These are phyloP conservation scores for Talaromyces sp. DNA, from an alignment of 2,329 filamentous ascomycete species.

Conservation along the genomic window DNA sequence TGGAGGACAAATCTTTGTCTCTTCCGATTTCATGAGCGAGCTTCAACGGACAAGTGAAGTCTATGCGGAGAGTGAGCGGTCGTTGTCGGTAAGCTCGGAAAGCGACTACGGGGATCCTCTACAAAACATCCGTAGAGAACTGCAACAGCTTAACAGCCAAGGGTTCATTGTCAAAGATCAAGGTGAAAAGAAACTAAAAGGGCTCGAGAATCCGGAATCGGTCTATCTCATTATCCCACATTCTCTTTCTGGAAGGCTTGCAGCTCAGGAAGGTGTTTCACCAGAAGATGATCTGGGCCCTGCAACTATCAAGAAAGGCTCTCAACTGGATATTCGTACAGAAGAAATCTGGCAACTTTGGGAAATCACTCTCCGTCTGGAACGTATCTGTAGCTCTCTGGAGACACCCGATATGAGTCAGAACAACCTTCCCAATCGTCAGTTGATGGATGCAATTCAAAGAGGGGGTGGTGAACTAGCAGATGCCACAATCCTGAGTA, in stretches of 20 bases:
- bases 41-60: constrained; percentile 86
- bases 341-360: constrained; percentile 85
- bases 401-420: constrained; percentile 61
- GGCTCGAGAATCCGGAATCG: constrained; percentile 92
- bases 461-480: constrained; percentile 75
- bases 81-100: constrained; percentile 63
- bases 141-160: constrained; percentile 79
- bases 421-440: constrained; percentile 74
- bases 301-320: constrained; percentile 58
- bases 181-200: constrained; percentile 91
- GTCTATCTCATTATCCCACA: constrained; percentile 96
- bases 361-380: constrained; percentile 80
- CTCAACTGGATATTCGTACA: constrained; percentile 70
- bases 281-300: constrained; percentile 40
- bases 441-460: constrained; percentile 70
- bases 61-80: constrained; percentile 77
- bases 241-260: constrained; percentile 66
- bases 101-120: constrained; percentile 63
- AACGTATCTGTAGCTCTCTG: constrained; percentile 88
- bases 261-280: constrained; percentile 45
- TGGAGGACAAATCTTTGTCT: constrained; percentile 94
- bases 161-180: constrained; percentile 97
- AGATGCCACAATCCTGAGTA: constrained; percentile 79
- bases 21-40: constrained; percentile 93
- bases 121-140: constrained; percentile 77